Evolutionary conservation across 2,329 filamentous ascomycete genomes (phyloP), one percentile per base, ranked within the genome.

Genomic region (Scytalidium sp.): DNA sequence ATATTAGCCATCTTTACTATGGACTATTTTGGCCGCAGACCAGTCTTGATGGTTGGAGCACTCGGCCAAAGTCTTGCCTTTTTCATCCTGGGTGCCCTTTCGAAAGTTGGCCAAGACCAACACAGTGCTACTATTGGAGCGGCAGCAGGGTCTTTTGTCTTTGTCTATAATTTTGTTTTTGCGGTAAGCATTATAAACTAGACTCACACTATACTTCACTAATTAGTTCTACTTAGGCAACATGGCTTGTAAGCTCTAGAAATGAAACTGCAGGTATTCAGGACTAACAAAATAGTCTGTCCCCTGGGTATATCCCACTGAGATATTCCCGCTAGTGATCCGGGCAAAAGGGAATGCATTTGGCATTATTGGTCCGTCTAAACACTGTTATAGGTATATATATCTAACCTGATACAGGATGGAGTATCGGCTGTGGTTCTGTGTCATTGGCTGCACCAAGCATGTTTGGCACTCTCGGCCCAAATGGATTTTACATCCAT

Each of bases 1-100:
- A 70, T 75, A 27, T 73, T 75, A 48, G 73, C 71, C 46, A 71
- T 75, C 2, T 70, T 76, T 41, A 74, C 78, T 13, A 69, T 79
- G 27, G 76, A 79, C 56, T 69, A 68, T 1, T 57, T 78, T 4
- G 75, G 76, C 15, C 70, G 75, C 5, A 61, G 67, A 9, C n/a
- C n/a, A 20, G 39, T 41, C 9, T n/a, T 41, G n/a, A 41, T 41
- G 39, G 39, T 41, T 41, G 39, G 39, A 41, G 39, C n/a, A 41
- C n/a, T 20, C 8, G 39, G 39, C 9, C 39, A 41, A n/a, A 41
- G 39, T 41, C 39, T 41, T 8, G 39, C 39, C 7, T 17, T 41
- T 17, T 41, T 41, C 19, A 17, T 41, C 39, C 39, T 41, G 8
- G 39, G 39, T 17, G 39, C 39, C 17, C 39, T 41, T 17, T 41